phyloP scores from a whole-genome alignment of 106 monocot species.

The Dactylorhiza incarnata region DNA sequence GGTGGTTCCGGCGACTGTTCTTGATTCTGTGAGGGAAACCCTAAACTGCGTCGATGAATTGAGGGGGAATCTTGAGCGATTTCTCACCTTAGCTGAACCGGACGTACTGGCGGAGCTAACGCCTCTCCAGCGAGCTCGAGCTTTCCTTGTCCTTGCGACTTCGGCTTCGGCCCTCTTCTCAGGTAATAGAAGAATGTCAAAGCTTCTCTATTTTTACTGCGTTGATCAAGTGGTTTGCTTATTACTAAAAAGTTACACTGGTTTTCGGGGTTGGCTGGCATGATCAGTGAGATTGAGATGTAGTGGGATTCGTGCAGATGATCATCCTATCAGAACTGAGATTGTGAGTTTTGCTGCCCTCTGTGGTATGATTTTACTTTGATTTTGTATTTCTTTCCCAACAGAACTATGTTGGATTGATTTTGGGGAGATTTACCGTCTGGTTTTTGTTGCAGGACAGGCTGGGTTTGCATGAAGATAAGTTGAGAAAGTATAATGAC shows the following conservation, averaged over 20 bases:
- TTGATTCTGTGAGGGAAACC: conserved; percentile 33
- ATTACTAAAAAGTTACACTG: neutral
- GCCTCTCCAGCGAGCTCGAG: conserved; percentile 67
- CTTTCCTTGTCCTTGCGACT: conserved; percentile 62
- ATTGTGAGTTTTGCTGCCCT: conserved; percentile 35
- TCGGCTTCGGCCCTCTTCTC: conserved; percentile 51
- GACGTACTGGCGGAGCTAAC: conserved; percentile 68
- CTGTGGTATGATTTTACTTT: neutral
- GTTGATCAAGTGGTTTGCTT: neutral
- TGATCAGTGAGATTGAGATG: conserved; percentile 71
- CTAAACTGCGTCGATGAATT: conserved; percentile 34
- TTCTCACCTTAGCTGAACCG: conserved; percentile 56
- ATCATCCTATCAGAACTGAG: conserved; percentile 67
- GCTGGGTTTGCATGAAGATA: conserved; percentile 63
- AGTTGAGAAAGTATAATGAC: conserved; percentile 44
- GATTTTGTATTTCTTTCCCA: neutral
- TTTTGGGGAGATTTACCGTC: conserved; percentile 7
- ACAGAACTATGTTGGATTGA: neutral
- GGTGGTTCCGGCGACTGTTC: conserved; percentile 20
- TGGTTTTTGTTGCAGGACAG: conserved; percentile 60
- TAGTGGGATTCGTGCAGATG: conserved; percentile 49
- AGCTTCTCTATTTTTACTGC: neutral
- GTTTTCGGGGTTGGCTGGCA: conserved; percentile 1
- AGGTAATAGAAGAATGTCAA: conserved; percentile 8
- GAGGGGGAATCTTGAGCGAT: conserved; percentile 31